phyloP scores from a whole-genome alignment of 805 yeast species.

The Candida morakotiae region DNA sequence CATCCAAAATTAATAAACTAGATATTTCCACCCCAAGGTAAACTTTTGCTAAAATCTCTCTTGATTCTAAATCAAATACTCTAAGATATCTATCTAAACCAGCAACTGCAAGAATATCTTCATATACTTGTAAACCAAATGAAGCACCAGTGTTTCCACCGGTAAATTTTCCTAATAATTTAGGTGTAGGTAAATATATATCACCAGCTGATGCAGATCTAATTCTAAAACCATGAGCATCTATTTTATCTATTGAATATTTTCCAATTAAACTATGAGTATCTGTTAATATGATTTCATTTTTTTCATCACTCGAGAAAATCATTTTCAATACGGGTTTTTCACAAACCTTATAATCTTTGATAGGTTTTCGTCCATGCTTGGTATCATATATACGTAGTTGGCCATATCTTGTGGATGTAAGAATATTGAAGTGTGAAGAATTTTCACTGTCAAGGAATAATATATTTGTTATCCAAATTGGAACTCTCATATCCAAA shows the following conservation, averaged over 20 bases:
- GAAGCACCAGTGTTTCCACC: conserved; percentile 62
- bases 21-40: conserved; percentile 72
- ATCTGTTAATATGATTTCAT: conserved; percentile 66
- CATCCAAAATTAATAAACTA: conserved; percentile 47
- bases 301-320: conserved; percentile 29
- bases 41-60: conserved; percentile 65
- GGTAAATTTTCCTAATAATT: conserved; percentile 58
- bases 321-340: conserved; percentile 48
- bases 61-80: conserved; percentile 58
- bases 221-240: conserved; percentile 30
- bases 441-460: conserved; percentile 37
- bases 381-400: conserved; percentile 68
- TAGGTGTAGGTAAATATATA: conserved; percentile 43
- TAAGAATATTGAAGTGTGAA: conserved; percentile 47
- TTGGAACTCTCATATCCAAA: conserved; percentile 75
- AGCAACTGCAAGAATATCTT: conserved; percentile 58
- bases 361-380: conserved; percentile 64
- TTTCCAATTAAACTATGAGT: conserved; percentile 61
- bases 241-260: conserved; percentile 36
- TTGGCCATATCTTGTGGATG: conserved; percentile 74
- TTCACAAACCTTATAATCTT: conserved; percentile 50
- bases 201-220: conserved; percentile 45
- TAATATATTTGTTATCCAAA: conserved; percentile 64
- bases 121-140: conserved; percentile 56
- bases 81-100: conserved; percentile 86